Base-by-base conservation (phyloP, 2,329 filamentous ascomycete species). In the Tolypocladium sp. region DNA sequence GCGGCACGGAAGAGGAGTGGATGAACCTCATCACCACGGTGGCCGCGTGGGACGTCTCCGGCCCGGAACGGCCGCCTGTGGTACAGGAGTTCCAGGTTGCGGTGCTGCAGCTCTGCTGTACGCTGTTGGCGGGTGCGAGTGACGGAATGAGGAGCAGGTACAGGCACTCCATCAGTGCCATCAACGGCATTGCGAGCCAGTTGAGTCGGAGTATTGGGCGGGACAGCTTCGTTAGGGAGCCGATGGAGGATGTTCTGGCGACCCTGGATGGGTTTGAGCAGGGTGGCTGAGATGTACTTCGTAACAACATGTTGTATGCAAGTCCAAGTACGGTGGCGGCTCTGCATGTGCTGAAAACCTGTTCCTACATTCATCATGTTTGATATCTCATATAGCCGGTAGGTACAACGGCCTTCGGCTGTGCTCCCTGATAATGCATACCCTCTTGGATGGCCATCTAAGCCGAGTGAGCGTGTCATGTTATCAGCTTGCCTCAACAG, bases 101-200 rank as follows among this genome's bases (percentile, higher is more conserved):
- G 2, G 76, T 78, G 35, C 67, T 87, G 56, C 83, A 86, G 68
- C 76, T 88, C 1, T 81, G 79, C 27, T 76, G 80, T 15, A 74
- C 78, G 3, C 66, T 87, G n/a, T 68, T 87, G 35, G 72, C 66
- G 1, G 75, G 76, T 35, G 76, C 81, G 25, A 76, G 72, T 7
- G 64, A 68, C 1, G 80, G 79, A 0, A 73, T 82, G 72, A 72
- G 74, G 59, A 78, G 71, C 63, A 74, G 83, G 22, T 84, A 83
- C 62, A 66, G 70, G 2, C 78, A 82, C 61, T 82, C 81, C n/a
- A 76, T 77, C 20, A 67, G 69, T 54, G 81, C 82, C 8, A 71
- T 87, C 15, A 63, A 73, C 10, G 80, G 81, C 4, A 73, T 85
- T 56, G 77, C 77, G 4, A 66, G 64, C 37, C 77, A 77, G 63